A percentile compares a stretch with the other conserved stretches of the same genome.
Conservation (phyloP, 352 stramenopile genomes). For the Phytophthora quininea region DNA sequence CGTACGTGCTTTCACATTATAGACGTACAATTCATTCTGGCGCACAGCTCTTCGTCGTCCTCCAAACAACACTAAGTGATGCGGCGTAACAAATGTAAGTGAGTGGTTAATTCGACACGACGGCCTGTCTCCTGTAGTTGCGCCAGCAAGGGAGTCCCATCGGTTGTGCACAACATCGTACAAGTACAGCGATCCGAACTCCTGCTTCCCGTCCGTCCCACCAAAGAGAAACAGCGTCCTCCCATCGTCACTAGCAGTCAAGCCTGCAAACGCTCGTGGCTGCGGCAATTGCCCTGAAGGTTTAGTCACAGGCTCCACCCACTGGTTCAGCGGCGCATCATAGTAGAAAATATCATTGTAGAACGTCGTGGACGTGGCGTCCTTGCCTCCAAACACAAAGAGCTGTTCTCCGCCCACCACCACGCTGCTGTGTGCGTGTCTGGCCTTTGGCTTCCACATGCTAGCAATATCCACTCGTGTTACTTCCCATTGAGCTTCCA, state of each 20-base stretch:
- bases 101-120: conserved; percentile 67
- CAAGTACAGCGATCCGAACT: conserved; percentile 66
- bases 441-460: conserved; percentile 64
- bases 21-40: conserved; percentile 65
- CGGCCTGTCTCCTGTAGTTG: conserved; percentile 44
- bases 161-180: conserved; percentile 55
- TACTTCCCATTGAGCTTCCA: conserved; percentile 59
- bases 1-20: conserved; percentile 38
- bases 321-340: conserved; percentile 64
- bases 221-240: conserved; percentile 76
- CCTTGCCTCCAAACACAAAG: conserved; percentile 78
- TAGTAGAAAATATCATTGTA: conserved; percentile 85
- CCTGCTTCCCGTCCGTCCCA: conserved; percentile 54
- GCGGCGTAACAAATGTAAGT: conserved; percentile 49
- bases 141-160: conserved; percentile 57
- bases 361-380: conserved; percentile 47
- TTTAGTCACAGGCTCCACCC: conserved; percentile 40
- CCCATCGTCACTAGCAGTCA: conserved; percentile 47
- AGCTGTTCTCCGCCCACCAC: conserved; percentile 64
- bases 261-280: conserved; percentile 53
- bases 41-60: conserved; percentile 49
- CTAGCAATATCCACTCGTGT: conserved; percentile 41
- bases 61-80: conserved; percentile 70
- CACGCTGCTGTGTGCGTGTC: conserved; percentile 67
- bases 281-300: conserved; percentile 42